Evolutionary conservation across 2,329 filamentous ascomycete species (phyloP), one percentile per base, ranked within the genome.

Genomic region (Fusarium sp.): DNA sequence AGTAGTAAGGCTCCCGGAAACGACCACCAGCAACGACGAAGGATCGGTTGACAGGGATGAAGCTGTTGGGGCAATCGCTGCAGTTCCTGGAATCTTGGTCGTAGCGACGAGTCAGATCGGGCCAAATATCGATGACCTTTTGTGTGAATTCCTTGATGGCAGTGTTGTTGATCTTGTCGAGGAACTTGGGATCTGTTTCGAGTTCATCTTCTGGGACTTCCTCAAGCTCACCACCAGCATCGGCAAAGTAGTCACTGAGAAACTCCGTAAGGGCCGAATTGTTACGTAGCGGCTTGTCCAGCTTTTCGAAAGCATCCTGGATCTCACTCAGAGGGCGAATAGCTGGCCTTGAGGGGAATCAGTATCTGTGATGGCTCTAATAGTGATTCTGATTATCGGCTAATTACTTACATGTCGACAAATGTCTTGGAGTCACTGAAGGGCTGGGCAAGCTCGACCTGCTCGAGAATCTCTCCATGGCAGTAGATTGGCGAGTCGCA

Each of bases 11-110:
- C 80, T 93, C 91, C 39, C 91, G 85, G 84, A 93, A 93, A 36
- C 91, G 89, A n/a, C 91, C 91, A 18, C 91, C 91, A 8, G 91
- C 90, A 22, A 93, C 87, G n/a, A 93, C 90, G 76, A 93, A 93
- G 7, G 90, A 91, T 65, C 89, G 88, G 76, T 91, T 91, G 67
- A 93, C 79, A 12, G 90, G 89, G 63, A 93, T 89, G 81, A 91
- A 92, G 78, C 90, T 92, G 75, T 87, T 87, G 39, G 90, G 89
- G 70, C 90, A 93, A 39, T 85, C 85, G 14, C 85, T 83, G 83
- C 90, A 92, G 74, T 87, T 87, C 30, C 77, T 86, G 26, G 78
- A 78, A n/a, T 83, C 79, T 60, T 86, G 86, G 20, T 83, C 82
- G 78, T 92, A 92, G 28, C 84, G 82, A 41, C 91, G 85, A 10